Evolutionary conservation across 2,329 filamentous ascomycete genomes (phyloP).

Genomic region (Rhynchosporium secalis): DNA sequence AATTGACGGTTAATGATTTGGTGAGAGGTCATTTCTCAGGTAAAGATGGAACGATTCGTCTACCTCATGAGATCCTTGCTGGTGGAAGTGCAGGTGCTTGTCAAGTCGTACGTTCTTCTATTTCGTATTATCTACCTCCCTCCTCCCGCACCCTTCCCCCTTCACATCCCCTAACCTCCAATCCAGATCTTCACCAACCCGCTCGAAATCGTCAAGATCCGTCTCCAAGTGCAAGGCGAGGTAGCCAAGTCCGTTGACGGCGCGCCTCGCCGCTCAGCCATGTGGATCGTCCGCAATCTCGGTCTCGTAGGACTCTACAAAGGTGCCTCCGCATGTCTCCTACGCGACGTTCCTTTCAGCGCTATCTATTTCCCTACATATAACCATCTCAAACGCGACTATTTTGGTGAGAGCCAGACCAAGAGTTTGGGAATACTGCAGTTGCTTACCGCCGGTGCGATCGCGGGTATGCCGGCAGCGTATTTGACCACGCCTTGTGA

Average conservation of each 20-base stretch:
- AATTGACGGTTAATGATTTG: slow-evolving; percentile 96
- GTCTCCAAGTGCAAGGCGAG: slow-evolving; percentile 95
- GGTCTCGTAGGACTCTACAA: slow-evolving; percentile 96
- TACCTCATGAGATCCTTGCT: slow-evolving; percentile 74
- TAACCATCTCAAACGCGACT: slow-evolving; percentile 87
- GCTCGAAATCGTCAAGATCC: slow-evolving; percentile 98
- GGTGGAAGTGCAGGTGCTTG: slow-evolving; percentile 89
- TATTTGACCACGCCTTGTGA: slow-evolving; percentile 98
- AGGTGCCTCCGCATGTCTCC: slow-evolving; percentile 88
- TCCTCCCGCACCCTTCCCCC: not conserved
- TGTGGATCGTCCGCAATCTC: slow-evolving; percentile 97
- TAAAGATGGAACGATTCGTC: slow-evolving; percentile 70
- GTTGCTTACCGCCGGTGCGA: slow-evolving; percentile 90
- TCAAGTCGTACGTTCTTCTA: slow-evolving; percentile 75
- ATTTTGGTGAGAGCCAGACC: slow-evolving; percentile 84
- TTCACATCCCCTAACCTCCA: slow-evolving; percentile 20
- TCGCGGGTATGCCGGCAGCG: slow-evolving; percentile 86
- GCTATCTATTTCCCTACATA: slow-evolving; percentile 99
- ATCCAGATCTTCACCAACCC: slow-evolving; percentile 90
- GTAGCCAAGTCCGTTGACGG: slow-evolving; percentile 83
- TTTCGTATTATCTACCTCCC: too few relatives aligned
- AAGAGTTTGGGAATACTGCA: slow-evolving; percentile 90
- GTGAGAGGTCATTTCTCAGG: slow-evolving; percentile 76
- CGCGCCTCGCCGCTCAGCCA: slow-evolving; percentile 82
- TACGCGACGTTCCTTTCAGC: slow-evolving; percentile 96